Conservation (phyloP, 176 grass and related monocot genomes). For the Canna indica region DNA sequence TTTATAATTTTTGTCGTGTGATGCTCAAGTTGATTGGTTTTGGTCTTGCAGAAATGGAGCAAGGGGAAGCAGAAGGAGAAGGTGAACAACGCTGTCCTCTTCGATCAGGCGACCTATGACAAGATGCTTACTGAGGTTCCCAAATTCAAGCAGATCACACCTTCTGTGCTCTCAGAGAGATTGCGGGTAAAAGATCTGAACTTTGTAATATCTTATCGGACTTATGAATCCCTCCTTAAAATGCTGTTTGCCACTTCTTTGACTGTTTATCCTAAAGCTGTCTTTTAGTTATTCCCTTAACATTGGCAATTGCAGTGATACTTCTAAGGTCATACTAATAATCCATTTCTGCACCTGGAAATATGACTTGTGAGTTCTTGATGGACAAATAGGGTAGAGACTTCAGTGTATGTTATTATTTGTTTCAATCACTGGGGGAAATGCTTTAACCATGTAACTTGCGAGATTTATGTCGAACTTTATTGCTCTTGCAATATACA, state of each 20-base stretch:
- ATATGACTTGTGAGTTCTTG: no score
- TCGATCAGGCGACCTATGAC: constrained; percentile 25
- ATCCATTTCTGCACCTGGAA: no score
- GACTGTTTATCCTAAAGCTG: no score
- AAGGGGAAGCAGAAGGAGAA: constrained; percentile 31
- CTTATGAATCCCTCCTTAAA: background rate
- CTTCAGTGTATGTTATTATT: no score
- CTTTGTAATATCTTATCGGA: background rate
- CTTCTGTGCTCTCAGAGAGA: constrained; percentile 21
- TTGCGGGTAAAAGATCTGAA: constrained; percentile 17
- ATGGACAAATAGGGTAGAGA: no score
- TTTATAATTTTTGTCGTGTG: background rate
- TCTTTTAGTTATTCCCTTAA: no score
- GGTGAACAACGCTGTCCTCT: constrained; percentile 28
- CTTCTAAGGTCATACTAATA: no score
- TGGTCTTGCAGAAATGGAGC: constrained; percentile 19
- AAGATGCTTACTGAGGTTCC: constrained; percentile 26
- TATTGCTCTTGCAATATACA: background rate
- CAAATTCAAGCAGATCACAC: constrained; percentile 26
- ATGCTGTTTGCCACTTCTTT: no score
- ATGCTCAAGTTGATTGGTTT: background rate
- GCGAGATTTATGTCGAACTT: background rate
- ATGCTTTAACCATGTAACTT: background rate
- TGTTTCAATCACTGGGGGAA: no score
- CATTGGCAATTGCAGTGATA: no score